phyloP scores from a whole-genome alignment of 2,329 filamentous ascomycete genomes.

The Phaeosphaeria sp. region DNA sequence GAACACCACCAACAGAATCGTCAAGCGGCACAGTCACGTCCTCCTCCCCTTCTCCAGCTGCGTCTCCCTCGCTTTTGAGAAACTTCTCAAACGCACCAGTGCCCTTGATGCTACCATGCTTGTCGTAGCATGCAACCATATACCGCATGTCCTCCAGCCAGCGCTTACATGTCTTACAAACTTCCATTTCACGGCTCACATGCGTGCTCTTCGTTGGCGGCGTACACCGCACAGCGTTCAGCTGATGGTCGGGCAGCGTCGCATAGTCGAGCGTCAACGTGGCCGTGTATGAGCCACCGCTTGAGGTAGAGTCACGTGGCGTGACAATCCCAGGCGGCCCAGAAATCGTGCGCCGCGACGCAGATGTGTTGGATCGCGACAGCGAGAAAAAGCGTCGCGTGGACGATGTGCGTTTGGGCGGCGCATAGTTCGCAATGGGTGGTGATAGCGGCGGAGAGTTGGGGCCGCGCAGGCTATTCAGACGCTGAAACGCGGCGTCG shows the following conservation, averaged over 20 bases:
- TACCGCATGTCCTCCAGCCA: slow-evolving; percentile 38
- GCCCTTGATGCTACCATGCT: slow-evolving; percentile 38
- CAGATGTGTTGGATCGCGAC: slow-evolving; percentile 28
- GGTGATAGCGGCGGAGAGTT: slow-evolving; percentile 34
- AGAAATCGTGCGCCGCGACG: slow-evolving; percentile 29
- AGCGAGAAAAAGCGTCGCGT: slow-evolving; percentile 36
- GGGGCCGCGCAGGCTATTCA: slow-evolving; percentile 35
- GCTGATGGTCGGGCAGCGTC: slow-evolving; percentile 35
- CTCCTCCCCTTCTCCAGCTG: slow-evolving; percentile 18
- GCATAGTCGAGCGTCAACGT: slow-evolving; percentile 20
- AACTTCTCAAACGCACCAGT: slow-evolving; percentile 40
- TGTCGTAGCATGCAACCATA: slow-evolving; percentile 41
- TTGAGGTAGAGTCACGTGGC: slow-evolving; percentile 20
- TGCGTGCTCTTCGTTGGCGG: slow-evolving; percentile 24
- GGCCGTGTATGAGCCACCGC: slow-evolving; percentile 15
- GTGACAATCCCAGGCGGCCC: slow-evolving; percentile 12
- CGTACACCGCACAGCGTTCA: slow-evolving; percentile 27
- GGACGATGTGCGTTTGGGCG: slow-evolving; percentile 28
- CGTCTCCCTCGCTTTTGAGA: slow-evolving; percentile 31
- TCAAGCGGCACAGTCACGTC: slow-evolving; percentile 30
- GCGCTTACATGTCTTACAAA: slow-evolving; percentile 38
- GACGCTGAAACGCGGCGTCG: slow-evolving; percentile 25
- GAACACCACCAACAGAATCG: slow-evolving; percentile 15
- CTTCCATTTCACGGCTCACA: slow-evolving; percentile 32
- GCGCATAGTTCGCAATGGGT: slow-evolving; percentile 11